Evolutionary conservation across 441 rosid species (phyloP).

Genomic region (Populus hybrid): DNA sequence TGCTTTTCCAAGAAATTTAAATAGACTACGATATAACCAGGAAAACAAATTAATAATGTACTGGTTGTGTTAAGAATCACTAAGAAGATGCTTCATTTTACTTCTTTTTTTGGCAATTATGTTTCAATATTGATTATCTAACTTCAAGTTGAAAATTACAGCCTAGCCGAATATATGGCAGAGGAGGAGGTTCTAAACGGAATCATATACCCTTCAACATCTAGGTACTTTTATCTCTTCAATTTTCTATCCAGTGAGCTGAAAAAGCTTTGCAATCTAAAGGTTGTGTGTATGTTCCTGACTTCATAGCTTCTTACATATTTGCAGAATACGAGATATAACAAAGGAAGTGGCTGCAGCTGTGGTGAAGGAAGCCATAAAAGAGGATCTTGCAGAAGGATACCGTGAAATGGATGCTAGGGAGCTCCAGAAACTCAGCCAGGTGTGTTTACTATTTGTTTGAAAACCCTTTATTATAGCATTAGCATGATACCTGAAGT

Average conservation of each 20-base stretch:
- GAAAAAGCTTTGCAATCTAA: neutral
- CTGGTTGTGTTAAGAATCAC: neutral
- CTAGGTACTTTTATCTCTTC: slow-evolving; percentile 49
- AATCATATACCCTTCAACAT: slow-evolving; percentile 78
- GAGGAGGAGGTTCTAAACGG: slow-evolving; percentile 89
- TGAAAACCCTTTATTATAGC: slow-evolving; percentile 1
- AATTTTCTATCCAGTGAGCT: neutral
- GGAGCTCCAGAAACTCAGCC: slow-evolving; percentile 56
- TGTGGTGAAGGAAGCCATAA: slow-evolving; percentile 86
- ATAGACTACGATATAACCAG: neutral
- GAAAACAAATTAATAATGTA: neutral
- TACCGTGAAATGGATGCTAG: slow-evolving; percentile 82
- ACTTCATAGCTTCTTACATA: slow-evolving; percentile 1
- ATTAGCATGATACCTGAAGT: neutral
- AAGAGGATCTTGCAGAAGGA: slow-evolving; percentile 82
- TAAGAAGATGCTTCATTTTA: neutral
- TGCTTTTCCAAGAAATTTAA: neutral
- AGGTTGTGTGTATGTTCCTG: neutral
- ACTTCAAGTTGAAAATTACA: slow-evolving; percentile 33
- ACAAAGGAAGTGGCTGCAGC: slow-evolving; percentile 91
- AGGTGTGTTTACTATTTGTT: slow-evolving; percentile 37
- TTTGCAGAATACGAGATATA: slow-evolving; percentile 86
- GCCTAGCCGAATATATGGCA: slow-evolving; percentile 92
- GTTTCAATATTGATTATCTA: slow-evolving; percentile 15
- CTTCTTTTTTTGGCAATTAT: neutral